Evolutionary conservation across 1,139 yeast species (phyloP), one percentile per base, ranked within the genome.

Genomic region (Hyphopichia wangnamkhiaoensis): DNA sequence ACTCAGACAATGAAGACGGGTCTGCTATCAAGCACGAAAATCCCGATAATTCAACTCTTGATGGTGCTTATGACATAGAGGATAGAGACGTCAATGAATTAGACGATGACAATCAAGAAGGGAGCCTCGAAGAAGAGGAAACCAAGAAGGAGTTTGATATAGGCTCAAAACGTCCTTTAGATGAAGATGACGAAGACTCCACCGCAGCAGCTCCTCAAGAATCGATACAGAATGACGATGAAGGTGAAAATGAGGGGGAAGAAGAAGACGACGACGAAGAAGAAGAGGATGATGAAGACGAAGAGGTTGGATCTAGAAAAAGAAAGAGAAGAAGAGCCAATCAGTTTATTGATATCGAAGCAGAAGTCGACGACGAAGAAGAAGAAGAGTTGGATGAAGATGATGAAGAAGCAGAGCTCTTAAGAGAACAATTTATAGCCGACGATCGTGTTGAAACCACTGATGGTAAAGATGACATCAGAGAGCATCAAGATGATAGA

Each of bases 291-390:
- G 80, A 74, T 1, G 78, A 73, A 2, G 78, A 70, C n/a, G 72
- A 61, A 13, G 63, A 64, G 7, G 65, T 66, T 2, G 57, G 67
- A 41, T 62, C 67, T 26, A 71, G 73, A 61, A 79, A 80, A 61
- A 74, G 84, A 65, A 76, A 82, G 61, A 74, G 84, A 54, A 80
- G 84, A 61, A 79, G 82, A 37, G 82, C 90, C 53, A 93, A 93
- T 63, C 93, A 87, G 71, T 93, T 93, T 64, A 77, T 93, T 65
- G 99, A 93, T 85, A 95, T 93, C 41, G 98, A 93, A 72, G 99
- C 99, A 43, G 98, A 93, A 61, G 99, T 93, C 42, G 96, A 94
- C 61, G 98, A 93, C 45, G 98, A 93, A 51, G 98, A 93, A 43
- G 98, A 93, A 49, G 98, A 93, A 31, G 91, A 84, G 30, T 84